Evolutionary conservation across 2,329 filamentous ascomycete genomes (phyloP).

Genomic region (Verticillium alfalfae): DNA sequence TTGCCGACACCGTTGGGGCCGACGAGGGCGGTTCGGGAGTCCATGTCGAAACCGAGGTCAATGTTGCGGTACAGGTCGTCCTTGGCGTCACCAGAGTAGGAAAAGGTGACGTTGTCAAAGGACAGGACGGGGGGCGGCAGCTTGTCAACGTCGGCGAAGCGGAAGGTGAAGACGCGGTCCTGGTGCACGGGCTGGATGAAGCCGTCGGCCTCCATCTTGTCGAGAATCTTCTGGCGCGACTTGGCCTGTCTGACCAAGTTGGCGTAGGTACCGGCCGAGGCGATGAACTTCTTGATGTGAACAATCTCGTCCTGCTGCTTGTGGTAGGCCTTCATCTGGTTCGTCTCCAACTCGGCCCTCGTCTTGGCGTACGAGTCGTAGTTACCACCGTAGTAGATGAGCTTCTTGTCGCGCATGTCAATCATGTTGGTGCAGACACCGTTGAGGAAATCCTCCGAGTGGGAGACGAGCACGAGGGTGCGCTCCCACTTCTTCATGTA

Average conservation of each 20-base stretch:
- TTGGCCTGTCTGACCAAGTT: conserved; percentile 99
- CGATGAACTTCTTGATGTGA: conserved; percentile 99
- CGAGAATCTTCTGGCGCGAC: conserved; percentile 98
- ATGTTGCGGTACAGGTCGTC: conserved; percentile 96
- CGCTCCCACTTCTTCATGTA: conserved; percentile 99
- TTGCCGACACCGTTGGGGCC: conserved; percentile 99
- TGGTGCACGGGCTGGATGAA: conserved; percentile 87
- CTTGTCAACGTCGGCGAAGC: conserved; percentile 98
- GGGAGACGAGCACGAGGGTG: conserved; percentile 91
- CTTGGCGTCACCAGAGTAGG: conserved; percentile 82
- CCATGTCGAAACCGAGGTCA: conserved; percentile 99
- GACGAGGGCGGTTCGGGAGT: conserved; percentile 93
- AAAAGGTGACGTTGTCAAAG: conserved; percentile 96
- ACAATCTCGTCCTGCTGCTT: conserved; percentile 99
- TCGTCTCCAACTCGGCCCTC: conserved; percentile 85
- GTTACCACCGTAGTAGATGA: conserved; percentile 99
- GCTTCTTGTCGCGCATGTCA: conserved; percentile 85
- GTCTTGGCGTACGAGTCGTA: conserved; percentile 99
- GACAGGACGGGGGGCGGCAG: conserved; percentile 95
- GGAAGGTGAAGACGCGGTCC: conserved; percentile 93
- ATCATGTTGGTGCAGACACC: conserved; percentile 98
- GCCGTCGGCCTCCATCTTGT: conserved; percentile 99
- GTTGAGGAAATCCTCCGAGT: conserved; percentile 99
- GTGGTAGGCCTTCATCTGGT: conserved; percentile 98
- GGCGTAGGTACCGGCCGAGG: conserved; percentile 98